Percentiles rank a stretch among this genome's conserved stretches.
phyloP scores from a whole-genome alignment of 768 basidiomycete species.

The Obba rivulosa region DNA sequence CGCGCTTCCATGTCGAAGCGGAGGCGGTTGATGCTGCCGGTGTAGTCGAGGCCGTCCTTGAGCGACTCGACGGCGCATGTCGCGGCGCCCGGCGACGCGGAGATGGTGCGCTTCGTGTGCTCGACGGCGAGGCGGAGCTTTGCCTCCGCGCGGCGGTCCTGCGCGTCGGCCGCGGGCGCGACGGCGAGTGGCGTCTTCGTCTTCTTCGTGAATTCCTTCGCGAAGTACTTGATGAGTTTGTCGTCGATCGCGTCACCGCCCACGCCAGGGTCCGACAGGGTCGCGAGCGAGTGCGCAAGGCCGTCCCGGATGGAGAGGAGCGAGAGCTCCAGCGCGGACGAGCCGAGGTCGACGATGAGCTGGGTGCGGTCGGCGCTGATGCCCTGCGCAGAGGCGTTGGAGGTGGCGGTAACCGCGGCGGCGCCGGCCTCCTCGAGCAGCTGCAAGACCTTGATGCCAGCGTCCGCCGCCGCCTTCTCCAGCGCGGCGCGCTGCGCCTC shows the following conservation, averaged over 20 bases:
- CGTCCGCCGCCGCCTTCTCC: conserved; percentile 66
- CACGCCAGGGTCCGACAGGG: conserved; percentile 38
- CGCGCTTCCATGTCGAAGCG: conserved; percentile 43
- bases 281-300: conserved; percentile 60
- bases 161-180: conserved; percentile 47
- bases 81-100: conserved; percentile 81
- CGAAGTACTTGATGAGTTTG: conserved; percentile 84
- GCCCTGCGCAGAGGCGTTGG: conserved; percentile 35
- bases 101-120: conserved; percentile 90
- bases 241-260: conserved; percentile 75
- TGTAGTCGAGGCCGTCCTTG: conserved; percentile 91
- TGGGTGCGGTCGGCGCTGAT: conserved; percentile 64
- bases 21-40: conserved; percentile 56
- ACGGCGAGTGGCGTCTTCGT: conserved; percentile 71
- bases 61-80: conserved; percentile 91
- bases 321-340: conserved; percentile 63
- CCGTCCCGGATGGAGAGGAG: conserved; percentile 73
- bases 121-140: conserved; percentile 91
- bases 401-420: conserved; percentile 53
- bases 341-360: conserved; percentile 77
- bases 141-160: conserved; percentile 84
- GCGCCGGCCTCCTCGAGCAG: conserved; percentile 86
- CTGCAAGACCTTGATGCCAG: conserved; percentile 81
- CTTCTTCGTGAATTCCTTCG: conserved; percentile 96
- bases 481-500: conserved; percentile 65